Conservation (phyloP, 306 rosid species). For the Lathyrus tuberosus region DNA sequence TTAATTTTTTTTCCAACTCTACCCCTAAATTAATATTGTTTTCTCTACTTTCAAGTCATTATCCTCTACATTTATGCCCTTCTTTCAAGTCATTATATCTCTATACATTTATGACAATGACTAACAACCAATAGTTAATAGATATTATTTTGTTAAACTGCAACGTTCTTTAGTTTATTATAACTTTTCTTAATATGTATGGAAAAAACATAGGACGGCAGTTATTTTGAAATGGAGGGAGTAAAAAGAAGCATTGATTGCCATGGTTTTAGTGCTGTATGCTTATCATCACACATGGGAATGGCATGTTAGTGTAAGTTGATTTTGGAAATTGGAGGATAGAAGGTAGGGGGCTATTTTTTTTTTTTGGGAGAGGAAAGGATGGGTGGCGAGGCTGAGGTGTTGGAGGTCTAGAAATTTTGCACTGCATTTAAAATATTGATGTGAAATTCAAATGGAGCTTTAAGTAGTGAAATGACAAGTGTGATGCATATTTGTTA, state of each 20-base stretch:
- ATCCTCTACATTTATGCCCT: background rate
- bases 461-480: constrained; percentile 5
- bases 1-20: background rate
- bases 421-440: background rate
- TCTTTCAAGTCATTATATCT: background rate
- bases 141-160: background rate
- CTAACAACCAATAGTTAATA: background rate
- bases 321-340: background rate
- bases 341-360: background rate
- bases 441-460: background rate
- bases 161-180: background rate
- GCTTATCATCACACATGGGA: background rate
- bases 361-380: background rate
- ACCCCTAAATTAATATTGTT: background rate
- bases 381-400: background rate
- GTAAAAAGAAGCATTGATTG: constrained; percentile 9
- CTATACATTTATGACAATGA: background rate
- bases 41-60: background rate
- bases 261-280: background rate
- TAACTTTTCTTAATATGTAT: background rate
- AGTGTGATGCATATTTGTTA: background rate
- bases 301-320: constrained; percentile 22
- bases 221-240: background rate
- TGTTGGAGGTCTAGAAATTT: background rate
- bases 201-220: background rate